These are phyloP conservation scores for Agrocybe praecox DNA, from an alignment of 768 basidiomycete genomes.

Conservation along the genomic window DNA sequence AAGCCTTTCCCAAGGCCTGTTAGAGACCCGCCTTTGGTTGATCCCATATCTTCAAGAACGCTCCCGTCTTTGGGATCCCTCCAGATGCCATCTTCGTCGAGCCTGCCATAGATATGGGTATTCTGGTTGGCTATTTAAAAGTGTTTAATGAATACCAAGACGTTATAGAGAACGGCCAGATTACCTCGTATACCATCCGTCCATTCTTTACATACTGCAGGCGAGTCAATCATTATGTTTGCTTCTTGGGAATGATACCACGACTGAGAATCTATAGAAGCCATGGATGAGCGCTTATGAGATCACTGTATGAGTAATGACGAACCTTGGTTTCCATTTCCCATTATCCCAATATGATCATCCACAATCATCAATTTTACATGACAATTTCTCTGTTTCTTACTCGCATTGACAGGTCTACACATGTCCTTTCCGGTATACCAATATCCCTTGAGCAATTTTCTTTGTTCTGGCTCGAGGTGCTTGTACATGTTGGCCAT, in stretches of 20 bases:
- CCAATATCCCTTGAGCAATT: slow-evolving; percentile 8
- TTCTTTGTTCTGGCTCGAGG: slow-evolving; percentile 3
- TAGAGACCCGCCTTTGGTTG: slow-evolving; percentile 7
- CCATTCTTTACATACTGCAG: slow-evolving; percentile 10
- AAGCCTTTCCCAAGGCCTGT: slow-evolving; percentile 5
- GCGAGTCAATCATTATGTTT: slow-evolving; percentile 9
- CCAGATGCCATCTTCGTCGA: slow-evolving; percentile 13
- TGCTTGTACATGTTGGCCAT: slow-evolving; percentile 12
- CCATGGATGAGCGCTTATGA: background rate
- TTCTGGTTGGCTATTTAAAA: slow-evolving; percentile 10
- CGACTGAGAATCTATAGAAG: slow-evolving; percentile 9
- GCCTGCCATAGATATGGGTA: slow-evolving; percentile 9
- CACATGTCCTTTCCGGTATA: slow-evolving; percentile 13
- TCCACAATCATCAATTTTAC: slow-evolving; percentile 14
- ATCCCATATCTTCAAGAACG: slow-evolving; percentile 9
- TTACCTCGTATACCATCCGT: slow-evolving; percentile 7
- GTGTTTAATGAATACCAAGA: background rate
- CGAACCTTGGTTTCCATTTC: slow-evolving; percentile 13
- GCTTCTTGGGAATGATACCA: slow-evolving; percentile 15
- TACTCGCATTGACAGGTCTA: slow-evolving; percentile 12
- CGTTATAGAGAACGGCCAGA: background rate
- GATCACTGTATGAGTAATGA: background rate
- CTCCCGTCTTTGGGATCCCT: slow-evolving; percentile 11
- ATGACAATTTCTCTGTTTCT: slow-evolving; percentile 13
- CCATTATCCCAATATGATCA: slow-evolving; percentile 13